Percentiles rank a stretch among this genome's conserved stretches.
Conservation (phyloP, 306 rosid species). For the Prosopis cineraria region DNA sequence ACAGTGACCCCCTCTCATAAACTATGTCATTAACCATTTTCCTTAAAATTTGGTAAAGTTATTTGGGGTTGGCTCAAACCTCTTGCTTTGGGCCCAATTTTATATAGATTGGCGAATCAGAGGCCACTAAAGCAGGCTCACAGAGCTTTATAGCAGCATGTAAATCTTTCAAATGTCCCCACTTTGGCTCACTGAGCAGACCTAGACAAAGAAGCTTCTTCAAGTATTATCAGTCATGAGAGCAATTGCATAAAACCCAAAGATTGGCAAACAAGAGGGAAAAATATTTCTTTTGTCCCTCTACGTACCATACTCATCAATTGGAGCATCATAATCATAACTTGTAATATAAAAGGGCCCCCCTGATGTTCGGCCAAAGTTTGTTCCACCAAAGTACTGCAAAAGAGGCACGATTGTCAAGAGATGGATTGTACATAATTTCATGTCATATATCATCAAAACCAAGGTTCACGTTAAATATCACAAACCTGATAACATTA, state of each 20-base stretch:
- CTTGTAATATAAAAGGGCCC: slow-evolving; percentile 95
- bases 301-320: slow-evolving; percentile 88
- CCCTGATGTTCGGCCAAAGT: slow-evolving; percentile 95
- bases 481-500: slow-evolving; percentile 18
- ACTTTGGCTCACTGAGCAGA: slow-evolving; percentile 83
- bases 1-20: not conserved
- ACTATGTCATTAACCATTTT: not conserved
- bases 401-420: slow-evolving; percentile 46
- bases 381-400: slow-evolving; percentile 97
- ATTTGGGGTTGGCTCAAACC: slow-evolving; percentile 55
- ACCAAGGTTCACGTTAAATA: slow-evolving; percentile 23
- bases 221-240: slow-evolving; percentile 24
- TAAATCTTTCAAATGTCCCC: slow-evolving; percentile 97
- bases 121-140: slow-evolving; percentile 86
- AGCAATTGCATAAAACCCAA: slow-evolving; percentile 30
- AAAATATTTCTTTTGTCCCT: slow-evolving; percentile 18
- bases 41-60: not conserved
- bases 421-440: slow-evolving; percentile 28
- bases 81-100: slow-evolving; percentile 93
- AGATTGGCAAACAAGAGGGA: slow-evolving; percentile 15
- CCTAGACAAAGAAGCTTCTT: slow-evolving; percentile 54
- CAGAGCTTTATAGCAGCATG: slow-evolving; percentile 94
- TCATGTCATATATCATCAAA: not conserved
- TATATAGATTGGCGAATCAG: slow-evolving; percentile 71
- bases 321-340: slow-evolving; percentile 98